phyloP scores from a whole-genome alignment of 306 rosid genomes.

The Hippophae rhamnoides region DNA sequence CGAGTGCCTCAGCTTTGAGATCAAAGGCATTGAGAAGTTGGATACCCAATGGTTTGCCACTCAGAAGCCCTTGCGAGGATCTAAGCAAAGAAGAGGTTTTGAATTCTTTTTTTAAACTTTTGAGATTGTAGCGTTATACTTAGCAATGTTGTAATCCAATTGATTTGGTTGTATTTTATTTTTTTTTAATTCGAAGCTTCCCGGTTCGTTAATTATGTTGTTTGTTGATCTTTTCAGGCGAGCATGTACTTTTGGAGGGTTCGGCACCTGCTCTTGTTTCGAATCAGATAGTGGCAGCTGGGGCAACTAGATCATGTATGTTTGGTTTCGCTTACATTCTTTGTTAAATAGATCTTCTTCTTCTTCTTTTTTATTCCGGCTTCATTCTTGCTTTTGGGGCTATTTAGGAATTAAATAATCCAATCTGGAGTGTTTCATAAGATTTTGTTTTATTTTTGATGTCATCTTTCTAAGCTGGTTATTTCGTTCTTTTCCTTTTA shows the following conservation, averaged over 20 bases:
- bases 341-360: too few species aligned
- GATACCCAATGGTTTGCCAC: slow-evolving; percentile 91
- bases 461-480: too few species aligned
- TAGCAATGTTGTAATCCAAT: background rate
- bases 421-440: too few species aligned
- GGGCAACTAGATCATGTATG: slow-evolving; percentile 79
- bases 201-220: slow-evolving; percentile 8
- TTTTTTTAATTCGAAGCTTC: background rate
- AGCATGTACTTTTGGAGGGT: slow-evolving; percentile 60
- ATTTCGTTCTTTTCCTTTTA: too few species aligned
- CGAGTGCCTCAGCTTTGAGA: slow-evolving; percentile 75
- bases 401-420: too few species aligned
- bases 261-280: slow-evolving; percentile 53
- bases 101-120: background rate
- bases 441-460: too few species aligned
- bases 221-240: slow-evolving; percentile 44
- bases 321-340: background rate
- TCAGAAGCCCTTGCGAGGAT: slow-evolving; percentile 63
- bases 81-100: slow-evolving; percentile 78
- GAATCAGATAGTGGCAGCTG: slow-evolving; percentile 65
- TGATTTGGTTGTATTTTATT: background rate
- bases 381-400: background rate
- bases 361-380: too few species aligned
- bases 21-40: slow-evolving; percentile 72
- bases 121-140: too few species aligned